A percentile compares a stretch with the other conserved stretches of the same genome.
phyloP scores from a whole-genome alignment of 2,329 filamentous ascomycete species.

The Cladosporium phlei region DNA sequence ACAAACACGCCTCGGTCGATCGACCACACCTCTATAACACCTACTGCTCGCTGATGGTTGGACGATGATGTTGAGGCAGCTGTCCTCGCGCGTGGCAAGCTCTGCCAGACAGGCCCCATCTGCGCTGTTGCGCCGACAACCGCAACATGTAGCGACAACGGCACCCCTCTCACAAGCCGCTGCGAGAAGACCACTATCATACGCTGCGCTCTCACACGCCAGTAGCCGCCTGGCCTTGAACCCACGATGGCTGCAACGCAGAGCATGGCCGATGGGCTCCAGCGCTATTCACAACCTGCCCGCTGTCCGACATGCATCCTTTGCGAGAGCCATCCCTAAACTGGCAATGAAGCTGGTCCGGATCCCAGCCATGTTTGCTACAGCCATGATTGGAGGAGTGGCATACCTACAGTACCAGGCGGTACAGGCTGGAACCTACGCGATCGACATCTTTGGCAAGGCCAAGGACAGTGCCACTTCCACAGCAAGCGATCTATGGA shows the following conservation, averaged over 20 bases:
- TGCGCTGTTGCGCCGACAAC: slow-evolving; percentile 42
- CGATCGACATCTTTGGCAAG: slow-evolving; percentile 67
- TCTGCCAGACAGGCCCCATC: slow-evolving; percentile 57
- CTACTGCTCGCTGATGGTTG: slow-evolving; percentile 15
- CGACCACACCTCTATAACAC: too few relatives aligned
- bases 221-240: slow-evolving; percentile 13
- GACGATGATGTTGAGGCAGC: slow-evolving; percentile 52
- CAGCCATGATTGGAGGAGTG: slow-evolving; percentile 76
- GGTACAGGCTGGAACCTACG: slow-evolving; percentile 71
- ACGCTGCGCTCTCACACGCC: slow-evolving; percentile 22
- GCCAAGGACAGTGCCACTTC: slow-evolving; percentile 66
- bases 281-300: slow-evolving; percentile 80
- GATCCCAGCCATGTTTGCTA: slow-evolving; percentile 86
- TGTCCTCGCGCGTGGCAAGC: slow-evolving; percentile 68
- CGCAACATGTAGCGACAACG: slow-evolving; percentile 25
- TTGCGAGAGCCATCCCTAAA: slow-evolving; percentile 69
- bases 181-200: slow-evolving; percentile 23
- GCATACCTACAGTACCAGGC: slow-evolving; percentile 97
- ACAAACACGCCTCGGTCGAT: not conserved
- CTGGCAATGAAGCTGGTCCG: slow-evolving; percentile 84
- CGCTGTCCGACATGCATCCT: slow-evolving; percentile 59
- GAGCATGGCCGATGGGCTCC: slow-evolving; percentile 69
- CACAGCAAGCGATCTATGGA: slow-evolving; percentile 66
- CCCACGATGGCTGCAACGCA: slow-evolving; percentile 36
- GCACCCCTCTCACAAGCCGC: slow-evolving; percentile 19